Evolutionary conservation across 257 asterid genomes (phyloP).

Genomic region (Solanum chiquidenum): DNA sequence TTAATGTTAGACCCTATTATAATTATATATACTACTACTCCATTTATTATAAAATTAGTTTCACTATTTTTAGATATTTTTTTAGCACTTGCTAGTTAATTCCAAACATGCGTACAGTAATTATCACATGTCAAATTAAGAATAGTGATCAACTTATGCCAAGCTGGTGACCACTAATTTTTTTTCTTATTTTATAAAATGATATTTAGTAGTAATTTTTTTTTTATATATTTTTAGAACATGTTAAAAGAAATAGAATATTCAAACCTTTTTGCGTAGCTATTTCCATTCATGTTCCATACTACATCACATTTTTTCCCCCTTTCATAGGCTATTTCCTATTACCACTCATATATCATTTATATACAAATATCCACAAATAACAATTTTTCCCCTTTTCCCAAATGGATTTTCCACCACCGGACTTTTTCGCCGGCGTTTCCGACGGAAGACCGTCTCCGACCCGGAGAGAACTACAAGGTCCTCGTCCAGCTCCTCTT

Average conservation of each 20-base stretch:
- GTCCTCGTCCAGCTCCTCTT: conserved; percentile 88
- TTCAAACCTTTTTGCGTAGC: not conserved
- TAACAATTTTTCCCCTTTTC: not conserved
- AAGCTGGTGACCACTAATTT: not conserved
- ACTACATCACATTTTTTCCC: not conserved
- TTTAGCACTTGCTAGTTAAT: not conserved
- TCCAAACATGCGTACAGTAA: not conserved
- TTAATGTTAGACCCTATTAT: no score
- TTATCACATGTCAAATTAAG: not conserved
- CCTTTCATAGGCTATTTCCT: not conserved
- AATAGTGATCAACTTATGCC: not conserved
- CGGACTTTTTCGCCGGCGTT: conserved; percentile 33
- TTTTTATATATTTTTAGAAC: not conserved
- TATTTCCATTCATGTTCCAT: not conserved
- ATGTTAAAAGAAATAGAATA: not conserved
- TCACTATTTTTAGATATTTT: not conserved
- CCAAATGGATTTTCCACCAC: conserved; percentile 10
- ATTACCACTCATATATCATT: not conserved
- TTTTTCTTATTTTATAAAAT: not conserved
- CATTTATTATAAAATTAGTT: no score
- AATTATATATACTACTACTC: no score
- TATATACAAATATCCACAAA: not conserved
- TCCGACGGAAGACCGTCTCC: conserved; percentile 49
- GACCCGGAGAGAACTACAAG: conserved; percentile 48
- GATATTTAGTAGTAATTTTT: not conserved